Percentiles rank a stretch among this genome's conserved stretches.
Evolutionary conservation across 768 basidiomycete genomes (phyloP).

Genomic region (Pulveroboletus sp.): DNA sequence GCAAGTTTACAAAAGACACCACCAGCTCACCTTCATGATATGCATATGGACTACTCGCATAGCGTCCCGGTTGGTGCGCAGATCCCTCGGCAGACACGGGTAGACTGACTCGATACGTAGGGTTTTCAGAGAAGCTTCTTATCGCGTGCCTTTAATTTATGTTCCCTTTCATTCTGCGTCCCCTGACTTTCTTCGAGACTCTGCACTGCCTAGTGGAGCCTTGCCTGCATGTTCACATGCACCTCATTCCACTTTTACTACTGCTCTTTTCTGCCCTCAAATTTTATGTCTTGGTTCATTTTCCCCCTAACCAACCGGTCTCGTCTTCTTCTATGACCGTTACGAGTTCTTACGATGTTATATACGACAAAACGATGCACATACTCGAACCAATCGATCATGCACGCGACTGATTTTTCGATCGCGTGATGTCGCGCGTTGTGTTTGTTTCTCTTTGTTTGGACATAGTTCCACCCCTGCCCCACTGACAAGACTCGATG

Average conservation of each 20-base stretch:
- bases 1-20: conserved; percentile 23
- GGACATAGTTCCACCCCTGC: conserved; percentile 9
- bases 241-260: neutral
- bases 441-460: conserved; percentile 22
- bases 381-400: conserved; percentile 8
- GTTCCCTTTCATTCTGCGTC: conserved; percentile 8
- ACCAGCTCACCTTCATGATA: conserved; percentile 21
- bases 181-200: conserved; percentile 1
- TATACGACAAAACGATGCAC: conserved; percentile 23
- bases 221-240: conserved; percentile 4
- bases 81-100: conserved; percentile 8
- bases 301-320: conserved; percentile 2
- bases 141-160: conserved; percentile 22
- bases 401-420: conserved; percentile 18
- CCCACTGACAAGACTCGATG: conserved; percentile 17
- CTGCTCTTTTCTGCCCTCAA: conserved; percentile 9
- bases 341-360: conserved; percentile 29
- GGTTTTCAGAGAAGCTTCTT: conserved; percentile 20
- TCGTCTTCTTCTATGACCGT: conserved; percentile 15
- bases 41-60: conserved; percentile 29
- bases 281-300: conserved; percentile 10
- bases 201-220: neutral
- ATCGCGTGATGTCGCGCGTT: conserved; percentile 21
- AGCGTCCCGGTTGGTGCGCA: conserved; percentile 20
- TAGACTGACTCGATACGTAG: conserved; percentile 18